Evolutionary conservation across 371 early-diverging fungal species (phyloP).

Genomic region (Apophysomyces elegans): DNA sequence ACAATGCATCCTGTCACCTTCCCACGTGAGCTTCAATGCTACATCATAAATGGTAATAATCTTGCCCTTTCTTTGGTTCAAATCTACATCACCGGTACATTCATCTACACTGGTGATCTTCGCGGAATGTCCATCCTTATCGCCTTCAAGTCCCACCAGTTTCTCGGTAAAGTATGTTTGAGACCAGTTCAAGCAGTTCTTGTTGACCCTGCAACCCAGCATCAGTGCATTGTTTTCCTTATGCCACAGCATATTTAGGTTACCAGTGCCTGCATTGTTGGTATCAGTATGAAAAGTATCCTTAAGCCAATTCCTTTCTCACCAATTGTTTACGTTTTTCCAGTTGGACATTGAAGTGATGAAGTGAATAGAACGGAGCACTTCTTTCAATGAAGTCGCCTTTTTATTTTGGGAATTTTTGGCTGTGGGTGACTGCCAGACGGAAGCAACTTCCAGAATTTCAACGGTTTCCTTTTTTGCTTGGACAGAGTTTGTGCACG

Average conservation of each 20-base stretch:
- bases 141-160: constrained; percentile 54
- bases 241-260: not conserved
- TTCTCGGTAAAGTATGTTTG: constrained; percentile 64
- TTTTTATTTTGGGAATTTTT: constrained; percentile 1
- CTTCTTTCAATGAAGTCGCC: not conserved
- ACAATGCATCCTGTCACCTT: constrained; percentile 48
- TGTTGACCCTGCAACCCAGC: constrained; percentile 70
- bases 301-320: not conserved
- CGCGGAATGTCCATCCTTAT: constrained; percentile 54
- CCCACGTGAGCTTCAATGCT: constrained; percentile 69
- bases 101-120: constrained; percentile 58
- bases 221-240: constrained; percentile 1
- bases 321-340: constrained; percentile 77
- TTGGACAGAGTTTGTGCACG: not conserved
- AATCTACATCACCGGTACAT: constrained; percentile 78
- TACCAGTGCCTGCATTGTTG: constrained; percentile 6
- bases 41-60: constrained; percentile 87
- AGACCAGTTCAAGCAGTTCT: constrained; percentile 86
- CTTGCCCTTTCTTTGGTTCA: constrained; percentile 90
- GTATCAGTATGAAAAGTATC: not conserved
- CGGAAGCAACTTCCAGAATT: not conserved
- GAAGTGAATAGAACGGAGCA: not conserved
- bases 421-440: not conserved
- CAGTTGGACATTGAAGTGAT: constrained; percentile 55
- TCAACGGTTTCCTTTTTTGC: not conserved